Conservation (phyloP, 306 rosid species). For the Heteromeles arbutifolia region DNA sequence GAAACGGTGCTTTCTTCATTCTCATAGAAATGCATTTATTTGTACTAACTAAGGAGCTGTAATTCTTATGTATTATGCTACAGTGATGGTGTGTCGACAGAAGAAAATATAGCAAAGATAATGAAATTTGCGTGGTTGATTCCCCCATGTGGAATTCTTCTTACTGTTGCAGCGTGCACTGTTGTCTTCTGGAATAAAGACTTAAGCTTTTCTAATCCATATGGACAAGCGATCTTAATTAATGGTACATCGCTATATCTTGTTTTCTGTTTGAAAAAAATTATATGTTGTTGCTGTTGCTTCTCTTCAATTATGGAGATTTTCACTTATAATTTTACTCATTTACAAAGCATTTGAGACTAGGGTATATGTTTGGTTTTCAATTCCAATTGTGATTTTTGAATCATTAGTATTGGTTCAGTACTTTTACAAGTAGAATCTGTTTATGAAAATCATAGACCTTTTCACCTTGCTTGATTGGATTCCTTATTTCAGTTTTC, state of each 20-base stretch:
- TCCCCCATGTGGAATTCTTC: slow-evolving; percentile 66
- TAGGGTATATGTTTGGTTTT: background rate
- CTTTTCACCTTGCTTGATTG: background rate
- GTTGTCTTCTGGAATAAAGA: slow-evolving; percentile 78
- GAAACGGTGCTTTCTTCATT: slow-evolving; percentile 39
- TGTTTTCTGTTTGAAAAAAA: background rate
- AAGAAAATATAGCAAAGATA: slow-evolving; percentile 62
- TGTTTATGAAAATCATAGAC: background rate
- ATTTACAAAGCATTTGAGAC: background rate
- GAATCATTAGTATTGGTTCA: background rate
- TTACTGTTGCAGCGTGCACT: slow-evolving; percentile 56
- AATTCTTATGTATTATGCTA: slow-evolving; percentile 7
- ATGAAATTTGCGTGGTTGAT: slow-evolving; percentile 85
- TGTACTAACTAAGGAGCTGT: background rate
- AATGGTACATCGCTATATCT: slow-evolving; percentile 47
- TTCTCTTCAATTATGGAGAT: background rate
- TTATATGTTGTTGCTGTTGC: background rate
- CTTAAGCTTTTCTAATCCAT: slow-evolving; percentile 51
- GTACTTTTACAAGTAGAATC: background rate
- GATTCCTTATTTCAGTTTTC: background rate
- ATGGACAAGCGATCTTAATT: slow-evolving; percentile 83
- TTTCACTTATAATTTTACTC: background rate
- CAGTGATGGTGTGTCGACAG: slow-evolving; percentile 60
- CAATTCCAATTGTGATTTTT: background rate
- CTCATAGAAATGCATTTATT: background rate